phyloP scores from a whole-genome alignment of 371 early-diverging fungal species.

The Mortierella sp. region DNA sequence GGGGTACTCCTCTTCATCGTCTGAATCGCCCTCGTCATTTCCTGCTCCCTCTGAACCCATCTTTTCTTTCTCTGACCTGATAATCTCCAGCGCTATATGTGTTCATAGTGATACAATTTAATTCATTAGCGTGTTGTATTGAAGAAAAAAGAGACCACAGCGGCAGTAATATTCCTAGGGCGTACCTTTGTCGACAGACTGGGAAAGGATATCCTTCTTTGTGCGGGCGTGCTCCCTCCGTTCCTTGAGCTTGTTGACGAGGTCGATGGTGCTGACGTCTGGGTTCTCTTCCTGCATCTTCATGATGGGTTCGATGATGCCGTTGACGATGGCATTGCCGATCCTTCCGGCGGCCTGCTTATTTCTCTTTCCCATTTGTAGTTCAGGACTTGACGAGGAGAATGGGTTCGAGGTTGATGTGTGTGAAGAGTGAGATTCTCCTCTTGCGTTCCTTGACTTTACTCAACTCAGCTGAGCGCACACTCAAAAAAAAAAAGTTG shows the following conservation, averaged over 20 bases:
- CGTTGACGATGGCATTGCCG: constrained; percentile 52
- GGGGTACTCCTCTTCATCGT: constrained; percentile 51
- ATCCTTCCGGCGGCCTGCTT: constrained; percentile 47
- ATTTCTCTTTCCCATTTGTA: constrained; percentile 48
- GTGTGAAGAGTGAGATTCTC: constrained; percentile 13
- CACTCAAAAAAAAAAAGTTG: constrained; percentile 4
- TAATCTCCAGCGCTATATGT: constrained; percentile 41
- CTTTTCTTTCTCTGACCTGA: constrained; percentile 40
- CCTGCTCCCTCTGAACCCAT: constrained; percentile 23
- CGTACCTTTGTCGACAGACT: constrained; percentile 54
- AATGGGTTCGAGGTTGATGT: constrained; percentile 2
- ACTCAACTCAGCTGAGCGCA: neutral
- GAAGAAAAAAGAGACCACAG: neutral
- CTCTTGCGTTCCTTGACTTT: neutral
- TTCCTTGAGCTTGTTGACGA: constrained; percentile 47
- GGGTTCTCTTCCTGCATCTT: constrained; percentile 55
- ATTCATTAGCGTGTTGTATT: neutral
- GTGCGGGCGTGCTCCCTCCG: constrained; percentile 38
- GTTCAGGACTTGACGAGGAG: neutral
- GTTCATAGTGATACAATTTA: neutral
- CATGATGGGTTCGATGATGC: constrained; percentile 58
- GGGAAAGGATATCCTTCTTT: constrained; percentile 41
- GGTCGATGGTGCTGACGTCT: constrained; percentile 44
- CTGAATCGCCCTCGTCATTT: constrained; percentile 30
- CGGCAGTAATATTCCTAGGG: neutral